These are phyloP conservation scores for Drosera spatulata DNA, from an alignment of 179 eudicot species.

Conservation along the genomic window DNA sequence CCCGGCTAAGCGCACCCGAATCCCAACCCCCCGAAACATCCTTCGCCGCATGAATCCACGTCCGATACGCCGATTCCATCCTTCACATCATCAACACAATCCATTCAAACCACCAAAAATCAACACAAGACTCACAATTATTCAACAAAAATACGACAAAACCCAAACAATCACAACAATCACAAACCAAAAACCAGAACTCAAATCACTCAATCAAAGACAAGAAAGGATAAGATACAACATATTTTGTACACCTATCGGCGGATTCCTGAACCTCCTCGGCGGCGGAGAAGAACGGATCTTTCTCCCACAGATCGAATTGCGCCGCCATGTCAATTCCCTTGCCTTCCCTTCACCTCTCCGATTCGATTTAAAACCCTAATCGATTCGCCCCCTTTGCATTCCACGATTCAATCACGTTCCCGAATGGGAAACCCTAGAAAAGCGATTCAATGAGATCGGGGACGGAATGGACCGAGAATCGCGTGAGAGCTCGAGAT, in stretches of 20 bases:
- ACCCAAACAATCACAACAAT: not conserved
- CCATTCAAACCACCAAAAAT: not conserved
- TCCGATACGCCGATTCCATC: constrained; percentile 75
- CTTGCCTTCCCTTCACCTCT: too few species aligned
- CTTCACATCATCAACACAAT: constrained; percentile 16
- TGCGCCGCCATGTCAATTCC: constrained; percentile 7
- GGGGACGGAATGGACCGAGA: too few species aligned
- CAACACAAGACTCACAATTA: too few species aligned
- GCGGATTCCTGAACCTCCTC: constrained; percentile 89
- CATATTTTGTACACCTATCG: constrained; percentile 47
- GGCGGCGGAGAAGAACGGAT: constrained; percentile 74
- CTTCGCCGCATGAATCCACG: constrained; percentile 41
- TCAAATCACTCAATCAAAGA: not conserved
- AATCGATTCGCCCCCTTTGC: too few species aligned
- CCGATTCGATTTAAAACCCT: too few species aligned
- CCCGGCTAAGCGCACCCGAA: constrained; percentile 55
- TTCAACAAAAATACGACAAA: too few species aligned
- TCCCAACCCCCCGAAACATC: constrained; percentile 14
- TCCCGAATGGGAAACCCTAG: too few species aligned
- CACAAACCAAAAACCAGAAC: not conserved
- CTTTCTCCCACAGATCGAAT: constrained; percentile 89
- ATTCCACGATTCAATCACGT: too few species aligned
- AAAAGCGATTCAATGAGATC: too few species aligned
- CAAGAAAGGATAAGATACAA: not conserved
- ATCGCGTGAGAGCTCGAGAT: too few species aligned